A percentile compares a stretch with the other conserved stretches of the same genome.
Conservation (phyloP, 371 early-diverging fungal genomes). For the Rhizomucor miehei region DNA sequence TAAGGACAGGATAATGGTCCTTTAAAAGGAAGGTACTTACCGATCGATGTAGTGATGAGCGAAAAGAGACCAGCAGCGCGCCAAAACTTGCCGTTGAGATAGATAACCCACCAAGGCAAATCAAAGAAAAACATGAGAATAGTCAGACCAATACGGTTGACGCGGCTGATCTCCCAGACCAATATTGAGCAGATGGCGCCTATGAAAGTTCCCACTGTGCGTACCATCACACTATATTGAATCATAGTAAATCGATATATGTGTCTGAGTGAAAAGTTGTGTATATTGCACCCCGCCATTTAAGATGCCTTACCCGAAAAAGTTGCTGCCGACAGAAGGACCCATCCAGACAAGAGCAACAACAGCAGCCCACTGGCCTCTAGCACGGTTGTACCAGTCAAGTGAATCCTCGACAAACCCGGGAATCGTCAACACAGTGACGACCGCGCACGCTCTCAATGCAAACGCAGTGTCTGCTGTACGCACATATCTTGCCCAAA, state of each 20-base stretch:
- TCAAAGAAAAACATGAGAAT: constrained; percentile 33
- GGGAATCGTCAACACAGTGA: constrained; percentile 31
- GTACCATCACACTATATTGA: constrained; percentile 30
- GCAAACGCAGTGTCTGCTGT: constrained; percentile 38
- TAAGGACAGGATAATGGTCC: too few species aligned
- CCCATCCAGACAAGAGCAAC: constrained; percentile 54
- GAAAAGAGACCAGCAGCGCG: constrained; percentile 40
- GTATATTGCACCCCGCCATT: too few species aligned
- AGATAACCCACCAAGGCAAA: constrained; percentile 41
- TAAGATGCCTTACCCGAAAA: constrained; percentile 35
- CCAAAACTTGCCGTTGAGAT: constrained; percentile 45
- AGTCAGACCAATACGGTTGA: constrained; percentile 23
- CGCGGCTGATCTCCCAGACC: constrained; percentile 41
- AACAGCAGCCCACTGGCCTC: constrained; percentile 46
- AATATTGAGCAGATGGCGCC: constrained; percentile 34
- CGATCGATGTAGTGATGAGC: constrained; percentile 39
- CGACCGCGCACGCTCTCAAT: constrained; percentile 30
- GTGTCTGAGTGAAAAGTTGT: background rate
- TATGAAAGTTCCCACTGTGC: constrained; percentile 39
- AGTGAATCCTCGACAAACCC: constrained; percentile 31
- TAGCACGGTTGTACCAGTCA: constrained; percentile 31
- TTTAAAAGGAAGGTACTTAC: constrained; percentile 28
- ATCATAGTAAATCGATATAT: background rate
- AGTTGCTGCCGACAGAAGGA: constrained; percentile 43
- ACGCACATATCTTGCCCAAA: constrained; percentile 22